Evolutionary conservation across 2,329 filamentous ascomycete genomes (phyloP), one percentile per base, ranked within the genome.

Genomic region (Phialophora macrospora): DNA sequence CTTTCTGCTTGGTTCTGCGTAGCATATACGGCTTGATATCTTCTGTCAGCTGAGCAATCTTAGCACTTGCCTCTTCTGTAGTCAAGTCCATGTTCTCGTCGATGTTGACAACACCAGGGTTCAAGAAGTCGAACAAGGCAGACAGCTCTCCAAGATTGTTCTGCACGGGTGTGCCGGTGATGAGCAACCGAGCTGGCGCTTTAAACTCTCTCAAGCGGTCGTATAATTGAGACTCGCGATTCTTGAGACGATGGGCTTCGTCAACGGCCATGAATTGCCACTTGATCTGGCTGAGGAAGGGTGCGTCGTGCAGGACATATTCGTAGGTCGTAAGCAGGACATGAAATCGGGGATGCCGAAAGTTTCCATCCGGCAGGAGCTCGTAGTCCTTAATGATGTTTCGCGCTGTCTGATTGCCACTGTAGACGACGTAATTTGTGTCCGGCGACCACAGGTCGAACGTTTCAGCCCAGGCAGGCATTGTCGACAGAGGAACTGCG

Each of bases 251-350:
- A 80, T 99, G 95, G 32, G 95, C 95, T 80, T 99, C 95, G 72
- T 99, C 95, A 52, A 99, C 92, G 44, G 92, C 93, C 76, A 99
- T 88, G 64, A 95, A 95, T 76, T 99, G 95, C 94, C 95, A 99
- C 77, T 97, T 97, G 78, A 99, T 92, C 68, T 90, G 89, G 65
- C 90, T 90, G 44, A 99, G 80, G 74, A 97, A 96, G 44, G 89
- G 83, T 68, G 90, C 88, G 75, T 99, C 95, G 64, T 88, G 87
- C 55, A 97, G 84, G 64, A 97, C 95, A 76, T 96, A 98, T 78
- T 99, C 95, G 75, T 99, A 99, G 0, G 95, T 98, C 1, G 95
- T 99, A 66, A 99, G 87, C 38, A 99, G 84, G n/a, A 97, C 93
- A 73, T 99, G 95, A 83, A 99, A 99, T 77, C 96, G 97, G 68